Percentiles rank a stretch among this genome's conserved stretches.
Evolutionary conservation across 192 early-diverging fungal species (phyloP).

Genomic region (Coemansia sp.): DNA sequence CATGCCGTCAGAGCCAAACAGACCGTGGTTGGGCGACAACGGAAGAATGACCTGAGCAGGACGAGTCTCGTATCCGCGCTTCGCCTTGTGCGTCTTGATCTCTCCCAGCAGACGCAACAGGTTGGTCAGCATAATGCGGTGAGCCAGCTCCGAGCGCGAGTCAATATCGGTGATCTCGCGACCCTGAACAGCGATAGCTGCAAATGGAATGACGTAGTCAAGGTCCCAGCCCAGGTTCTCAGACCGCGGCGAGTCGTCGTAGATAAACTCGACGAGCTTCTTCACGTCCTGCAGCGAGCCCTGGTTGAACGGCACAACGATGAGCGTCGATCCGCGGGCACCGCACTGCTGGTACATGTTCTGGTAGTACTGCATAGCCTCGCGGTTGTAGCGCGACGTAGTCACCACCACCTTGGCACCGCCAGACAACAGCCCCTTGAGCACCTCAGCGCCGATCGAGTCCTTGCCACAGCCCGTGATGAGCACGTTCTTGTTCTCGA

Average conservation of each 20-base stretch:
- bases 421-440: conserved; percentile 83
- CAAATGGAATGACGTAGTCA: conserved; percentile 94
- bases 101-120: conserved; percentile 84
- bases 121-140: conserved; percentile 95
- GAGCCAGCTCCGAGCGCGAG: conserved; percentile 82
- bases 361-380: conserved; percentile 81
- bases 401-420: conserved; percentile 69
- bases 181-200: conserved; percentile 84
- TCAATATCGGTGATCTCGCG: conserved; percentile 82
- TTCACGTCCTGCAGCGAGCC: conserved; percentile 80
- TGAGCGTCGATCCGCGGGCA: conserved; percentile 79
- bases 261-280: conserved; percentile 80
- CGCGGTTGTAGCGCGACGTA: conserved; percentile 73
- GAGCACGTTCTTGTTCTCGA: conserved; percentile 76
- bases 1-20: conserved; percentile 88
- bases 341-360: conserved; percentile 82
- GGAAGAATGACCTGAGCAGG: conserved; percentile 89
- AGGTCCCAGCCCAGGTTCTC: conserved; percentile 85
- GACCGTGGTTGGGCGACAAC: conserved; percentile 95
- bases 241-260: conserved; percentile 60
- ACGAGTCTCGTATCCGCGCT: conserved; percentile 70
- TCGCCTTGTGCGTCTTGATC: conserved; percentile 79
- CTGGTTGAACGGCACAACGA: conserved; percentile 95
- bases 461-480: conserved; percentile 89
- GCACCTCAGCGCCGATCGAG: conserved; percentile 86